Conservation (phyloP, 108 stramenopile species). For the Conticribra weissflogii region DNA sequence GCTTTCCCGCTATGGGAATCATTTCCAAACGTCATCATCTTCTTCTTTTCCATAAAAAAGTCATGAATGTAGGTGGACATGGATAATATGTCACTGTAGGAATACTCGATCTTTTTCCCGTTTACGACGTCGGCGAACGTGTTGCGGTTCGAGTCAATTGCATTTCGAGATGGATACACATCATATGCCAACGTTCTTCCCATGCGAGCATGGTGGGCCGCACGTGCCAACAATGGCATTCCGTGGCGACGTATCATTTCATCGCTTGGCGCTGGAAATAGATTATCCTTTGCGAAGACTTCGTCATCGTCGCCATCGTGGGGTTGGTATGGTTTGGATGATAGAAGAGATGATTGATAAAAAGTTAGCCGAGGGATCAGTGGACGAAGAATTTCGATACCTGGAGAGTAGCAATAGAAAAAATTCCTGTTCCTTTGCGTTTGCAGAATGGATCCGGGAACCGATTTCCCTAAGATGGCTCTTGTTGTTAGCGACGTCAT, state of each 20-base stretch:
- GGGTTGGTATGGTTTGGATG: not conserved
- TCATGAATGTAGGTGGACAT: slow-evolving; percentile 21
- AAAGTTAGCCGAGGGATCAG: too few species aligned
- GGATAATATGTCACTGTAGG: slow-evolving; percentile 13
- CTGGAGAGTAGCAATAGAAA: too few species aligned
- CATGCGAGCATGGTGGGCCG: slow-evolving; percentile 22
- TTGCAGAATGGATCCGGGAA: too few species aligned
- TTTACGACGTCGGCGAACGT: too few species aligned
- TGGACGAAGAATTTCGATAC: too few species aligned
- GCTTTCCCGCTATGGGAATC: too few species aligned
- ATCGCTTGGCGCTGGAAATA: slow-evolving; percentile 7
- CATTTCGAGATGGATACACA: not conserved
- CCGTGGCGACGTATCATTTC: slow-evolving; percentile 7
- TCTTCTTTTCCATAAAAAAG: not conserved
- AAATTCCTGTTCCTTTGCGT: too few species aligned
- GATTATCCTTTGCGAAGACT: not conserved
- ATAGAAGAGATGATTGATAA: not conserved
- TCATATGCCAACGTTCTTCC: slow-evolving; percentile 27
- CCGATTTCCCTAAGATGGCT: too few species aligned
- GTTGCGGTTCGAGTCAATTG: not conserved
- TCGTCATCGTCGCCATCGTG: not conserved
- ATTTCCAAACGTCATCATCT: too few species aligned
- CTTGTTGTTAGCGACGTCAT: too few species aligned
- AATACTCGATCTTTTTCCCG: slow-evolving; percentile 14
- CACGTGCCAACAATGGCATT: slow-evolving; percentile 27